phyloP scores from a whole-genome alignment of 2,329 filamentous ascomycete species.

The Scedosporium minutisporum region DNA sequence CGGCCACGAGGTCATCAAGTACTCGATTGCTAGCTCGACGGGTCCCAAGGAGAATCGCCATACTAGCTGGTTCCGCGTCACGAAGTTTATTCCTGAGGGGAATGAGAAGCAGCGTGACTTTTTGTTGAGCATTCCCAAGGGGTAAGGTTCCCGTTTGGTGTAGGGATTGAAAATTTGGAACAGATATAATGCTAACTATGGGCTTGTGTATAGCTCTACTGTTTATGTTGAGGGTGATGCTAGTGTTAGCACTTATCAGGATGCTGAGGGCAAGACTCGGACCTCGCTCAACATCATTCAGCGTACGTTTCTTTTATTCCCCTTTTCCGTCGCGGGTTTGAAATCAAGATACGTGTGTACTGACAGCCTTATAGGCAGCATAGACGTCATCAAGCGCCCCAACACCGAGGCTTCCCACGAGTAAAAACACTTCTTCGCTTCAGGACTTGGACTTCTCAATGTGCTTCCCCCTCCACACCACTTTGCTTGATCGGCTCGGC shows the following conservation, averaged over 20 bases:
- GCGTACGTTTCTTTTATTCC: conserved; percentile 49
- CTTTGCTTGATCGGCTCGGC: neutral
- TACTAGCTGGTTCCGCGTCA: conserved; percentile 78
- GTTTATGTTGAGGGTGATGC: conserved; percentile 81
- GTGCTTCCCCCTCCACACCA: neutral
- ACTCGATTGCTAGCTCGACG: conserved; percentile 60
- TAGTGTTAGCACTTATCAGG: conserved; percentile 55
- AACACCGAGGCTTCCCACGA: conserved; percentile 11
- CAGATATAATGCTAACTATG: conserved; percentile 9
- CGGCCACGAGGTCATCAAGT: conserved; percentile 67
- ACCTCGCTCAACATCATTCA: conserved; percentile 63
- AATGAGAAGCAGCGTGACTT: conserved; percentile 63
- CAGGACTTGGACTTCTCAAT: neutral
- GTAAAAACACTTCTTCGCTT: neutral
- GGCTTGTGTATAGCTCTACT: conserved; percentile 46
- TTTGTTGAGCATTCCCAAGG: conserved; percentile 67
- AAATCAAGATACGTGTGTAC: neutral
- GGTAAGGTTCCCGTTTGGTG: conserved; percentile 46
- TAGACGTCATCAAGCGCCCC: conserved; percentile 37
- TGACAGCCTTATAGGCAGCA: conserved; percentile 22
- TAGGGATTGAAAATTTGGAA: neutral
- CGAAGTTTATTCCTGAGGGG: conserved; percentile 61
- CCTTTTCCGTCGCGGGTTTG: neutral
- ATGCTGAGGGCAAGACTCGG: conserved; percentile 59
- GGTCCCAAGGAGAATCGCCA: conserved; percentile 61